Conservation (phyloP, 768 basidiomycete genomes). For the Terana coerulea region DNA sequence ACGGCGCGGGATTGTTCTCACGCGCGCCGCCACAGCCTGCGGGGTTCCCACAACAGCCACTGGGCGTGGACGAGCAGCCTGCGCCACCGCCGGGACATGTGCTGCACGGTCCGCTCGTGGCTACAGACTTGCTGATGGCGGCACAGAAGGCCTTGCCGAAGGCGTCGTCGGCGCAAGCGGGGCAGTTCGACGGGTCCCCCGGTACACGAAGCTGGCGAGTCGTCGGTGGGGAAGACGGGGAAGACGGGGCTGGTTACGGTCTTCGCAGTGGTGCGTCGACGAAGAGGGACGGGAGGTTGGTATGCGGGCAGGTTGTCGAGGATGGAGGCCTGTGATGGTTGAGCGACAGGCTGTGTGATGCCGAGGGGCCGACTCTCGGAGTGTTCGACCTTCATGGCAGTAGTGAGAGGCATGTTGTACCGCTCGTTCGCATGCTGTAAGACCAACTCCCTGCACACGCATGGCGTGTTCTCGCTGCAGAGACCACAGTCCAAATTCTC, state of each 20-base stretch:
- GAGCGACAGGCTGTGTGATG: slow-evolving; percentile 16
- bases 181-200: slow-evolving; percentile 85
- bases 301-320: slow-evolving; percentile 76
- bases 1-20: not conserved
- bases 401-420: slow-evolving; percentile 15
- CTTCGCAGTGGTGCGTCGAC: slow-evolving; percentile 43
- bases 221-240: slow-evolving; percentile 25
- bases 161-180: slow-evolving; percentile 79
- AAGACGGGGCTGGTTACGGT: slow-evolving; percentile 49
- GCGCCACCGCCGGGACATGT: slow-evolving; percentile 43
- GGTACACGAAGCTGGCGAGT: slow-evolving; percentile 52
- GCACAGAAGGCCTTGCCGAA: slow-evolving; percentile 88
- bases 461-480: slow-evolving; percentile 65
- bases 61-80: slow-evolving; percentile 15
- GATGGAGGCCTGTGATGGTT: slow-evolving; percentile 45
- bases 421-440: slow-evolving; percentile 39
- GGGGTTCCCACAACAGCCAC: slow-evolving; percentile 36
- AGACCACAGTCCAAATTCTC: slow-evolving; percentile 67
- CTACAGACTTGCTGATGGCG: slow-evolving; percentile 62
- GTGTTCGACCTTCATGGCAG: slow-evolving; percentile 26
- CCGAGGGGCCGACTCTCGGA: slow-evolving; percentile 16
- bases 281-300: slow-evolving; percentile 79
- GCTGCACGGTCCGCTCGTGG: slow-evolving; percentile 45
- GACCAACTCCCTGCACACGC: slow-evolving; percentile 73
- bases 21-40: slow-evolving; percentile 16